A percentile compares a stretch with the other conserved stretches of the same genome.
phyloP scores from a whole-genome alignment of 2,329 filamentous ascomycete genomes.

The Nemania diffusa region DNA sequence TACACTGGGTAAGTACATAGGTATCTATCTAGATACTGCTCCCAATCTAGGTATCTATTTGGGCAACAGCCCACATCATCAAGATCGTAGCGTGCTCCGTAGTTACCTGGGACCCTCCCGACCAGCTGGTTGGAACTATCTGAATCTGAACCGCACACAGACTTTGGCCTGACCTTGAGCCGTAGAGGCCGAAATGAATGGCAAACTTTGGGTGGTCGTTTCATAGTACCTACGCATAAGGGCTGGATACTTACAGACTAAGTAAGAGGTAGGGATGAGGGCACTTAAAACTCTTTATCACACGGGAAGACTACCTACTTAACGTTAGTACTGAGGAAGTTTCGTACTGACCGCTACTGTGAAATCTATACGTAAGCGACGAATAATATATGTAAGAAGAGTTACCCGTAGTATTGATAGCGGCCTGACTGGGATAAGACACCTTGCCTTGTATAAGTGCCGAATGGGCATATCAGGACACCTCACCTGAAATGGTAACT shows the following conservation, averaged over 20 bases:
- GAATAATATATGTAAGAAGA: neutral
- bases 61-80: constrained; percentile 12
- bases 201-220: neutral
- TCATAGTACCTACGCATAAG: constrained; percentile 4
- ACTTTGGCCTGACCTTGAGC: constrained; percentile 7
- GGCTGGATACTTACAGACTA: too few relatives aligned
- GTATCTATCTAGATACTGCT: neutral
- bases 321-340: too few relatives aligned
- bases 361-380: neutral
- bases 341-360: neutral
- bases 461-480: neutral
- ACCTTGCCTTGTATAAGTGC: neutral
- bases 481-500: neutral
- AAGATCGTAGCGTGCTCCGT: constrained; percentile 23
- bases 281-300: too few relatives aligned
- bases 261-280: neutral
- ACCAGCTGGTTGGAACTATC: constrained; percentile 26
- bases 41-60: neutral
- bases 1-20: too few relatives aligned
- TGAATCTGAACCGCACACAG: constrained; percentile 19
- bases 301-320: too few relatives aligned
- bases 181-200: constrained; percentile 3
- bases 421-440: neutral
- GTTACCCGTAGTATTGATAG: neutral
- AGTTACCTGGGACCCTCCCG: constrained; percentile 17